Percentiles rank a stretch among this genome's conserved stretches.
Evolutionary conservation across 192 early-diverging fungal species (phyloP).

Genomic region (Backusella morwellensis): DNA sequence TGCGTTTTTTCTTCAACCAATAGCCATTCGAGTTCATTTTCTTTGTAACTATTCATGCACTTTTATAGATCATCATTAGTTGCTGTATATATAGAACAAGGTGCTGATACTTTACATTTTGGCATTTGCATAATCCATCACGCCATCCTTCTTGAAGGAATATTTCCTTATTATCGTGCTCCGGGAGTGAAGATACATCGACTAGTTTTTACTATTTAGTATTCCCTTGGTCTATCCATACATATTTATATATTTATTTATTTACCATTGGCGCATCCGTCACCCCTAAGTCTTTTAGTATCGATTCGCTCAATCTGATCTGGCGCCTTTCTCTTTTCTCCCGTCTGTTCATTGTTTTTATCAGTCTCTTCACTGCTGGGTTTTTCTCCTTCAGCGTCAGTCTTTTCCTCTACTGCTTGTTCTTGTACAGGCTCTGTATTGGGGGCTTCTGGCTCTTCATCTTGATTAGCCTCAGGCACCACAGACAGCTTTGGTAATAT

Average conservation of each 20-base stretch:
- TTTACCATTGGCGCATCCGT: constrained; percentile 5
- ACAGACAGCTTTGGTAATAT: background rate
- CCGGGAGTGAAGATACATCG: constrained; percentile 12
- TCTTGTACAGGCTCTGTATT: background rate
- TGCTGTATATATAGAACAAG: background rate
- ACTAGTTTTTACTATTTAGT: background rate
- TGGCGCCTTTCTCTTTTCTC: constrained; percentile 11
- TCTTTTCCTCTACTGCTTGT: too few relatives aligned
- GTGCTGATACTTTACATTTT: constrained; percentile 27
- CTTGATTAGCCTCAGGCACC: background rate
- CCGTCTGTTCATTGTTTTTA: background rate
- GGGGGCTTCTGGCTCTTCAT: background rate
- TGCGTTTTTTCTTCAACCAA: constrained; percentile 62
- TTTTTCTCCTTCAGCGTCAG: too few relatives aligned
- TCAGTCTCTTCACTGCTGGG: too few relatives aligned
- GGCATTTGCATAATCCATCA: constrained; percentile 68
- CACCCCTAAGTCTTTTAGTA: background rate
- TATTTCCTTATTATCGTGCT: constrained; percentile 53
- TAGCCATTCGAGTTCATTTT: constrained; percentile 50
- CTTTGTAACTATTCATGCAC: constrained; percentile 50
- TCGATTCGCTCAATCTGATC: background rate
- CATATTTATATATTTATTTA: background rate
- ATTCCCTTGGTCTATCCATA: background rate
- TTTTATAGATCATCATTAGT: background rate
- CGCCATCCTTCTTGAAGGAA: constrained; percentile 76